phyloP scores from a whole-genome alignment of 208 protist species.

The Leishmania martiniquensis region DNA sequence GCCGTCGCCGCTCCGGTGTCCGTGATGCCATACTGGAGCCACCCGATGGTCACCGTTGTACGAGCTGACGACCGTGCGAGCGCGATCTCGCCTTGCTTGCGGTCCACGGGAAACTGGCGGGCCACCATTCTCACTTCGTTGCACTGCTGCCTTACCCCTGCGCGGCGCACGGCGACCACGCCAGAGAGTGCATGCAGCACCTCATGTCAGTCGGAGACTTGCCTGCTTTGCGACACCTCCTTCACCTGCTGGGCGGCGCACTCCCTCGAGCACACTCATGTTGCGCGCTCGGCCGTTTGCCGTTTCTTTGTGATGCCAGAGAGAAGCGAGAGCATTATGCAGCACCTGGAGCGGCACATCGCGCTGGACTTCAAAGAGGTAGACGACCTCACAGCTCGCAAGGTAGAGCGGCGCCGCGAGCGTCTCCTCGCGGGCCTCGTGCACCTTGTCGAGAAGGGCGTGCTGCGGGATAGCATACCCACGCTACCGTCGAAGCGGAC shows the following conservation, averaged over 20 bases:
- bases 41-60: background rate
- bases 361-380: slow-evolving; percentile 70
- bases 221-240: slow-evolving; percentile 38
- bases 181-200: background rate
- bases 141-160: background rate
- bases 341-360: slow-evolving; percentile 77
- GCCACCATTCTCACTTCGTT: background rate
- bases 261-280: slow-evolving; percentile 34
- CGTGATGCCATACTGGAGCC: background rate
- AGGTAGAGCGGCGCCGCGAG: slow-evolving; percentile 55
- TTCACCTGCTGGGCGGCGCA: slow-evolving; percentile 52
- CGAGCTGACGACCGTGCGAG: background rate
- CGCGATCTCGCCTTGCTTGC: background rate
- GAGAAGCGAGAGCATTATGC: slow-evolving; percentile 53
- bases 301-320: slow-evolving; percentile 58
- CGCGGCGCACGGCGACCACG: background rate
- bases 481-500: background rate
- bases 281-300: slow-evolving; percentile 62
- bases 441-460: slow-evolving; percentile 50
- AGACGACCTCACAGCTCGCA: slow-evolving; percentile 56
- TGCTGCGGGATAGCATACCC: slow-evolving; percentile 52
- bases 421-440: slow-evolving; percentile 63
- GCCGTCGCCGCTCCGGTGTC: background rate
- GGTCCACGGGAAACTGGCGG: background rate
- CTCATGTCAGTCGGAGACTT: slow-evolving; percentile 5